A percentile compares a stretch with the other conserved stretches of the same genome.
Evolutionary conservation across 495 filamentous ascomycete genomes (phyloP).

Genomic region (Xylaria bambusicola): DNA sequence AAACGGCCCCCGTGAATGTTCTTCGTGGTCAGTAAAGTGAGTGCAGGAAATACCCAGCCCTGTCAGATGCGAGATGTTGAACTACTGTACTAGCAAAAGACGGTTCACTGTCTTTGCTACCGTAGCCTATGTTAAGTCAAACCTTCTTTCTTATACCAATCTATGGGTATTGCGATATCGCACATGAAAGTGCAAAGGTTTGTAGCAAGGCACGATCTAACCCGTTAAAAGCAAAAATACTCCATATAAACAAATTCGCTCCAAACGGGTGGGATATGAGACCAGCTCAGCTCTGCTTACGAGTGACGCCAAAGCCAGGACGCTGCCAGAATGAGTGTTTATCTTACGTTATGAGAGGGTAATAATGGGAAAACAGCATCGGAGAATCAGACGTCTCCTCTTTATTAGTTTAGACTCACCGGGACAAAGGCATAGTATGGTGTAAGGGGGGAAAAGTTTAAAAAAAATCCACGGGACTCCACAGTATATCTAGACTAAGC

Average conservation of each 20-base stretch:
- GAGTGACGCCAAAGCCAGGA: not conserved
- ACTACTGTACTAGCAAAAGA: no score
- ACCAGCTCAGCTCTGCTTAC: slow-evolving; percentile 8
- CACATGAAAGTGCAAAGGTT: slow-evolving; percentile 6
- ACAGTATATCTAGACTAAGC: not conserved
- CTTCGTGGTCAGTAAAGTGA: not conserved
- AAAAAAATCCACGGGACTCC: slow-evolving; percentile 5
- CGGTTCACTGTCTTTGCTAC: no score
- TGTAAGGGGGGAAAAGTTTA: not conserved
- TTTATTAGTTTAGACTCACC: slow-evolving; percentile 1
- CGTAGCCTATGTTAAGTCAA: not conserved
- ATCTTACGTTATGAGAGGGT: slow-evolving; percentile 25
- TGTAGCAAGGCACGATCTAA: not conserved
- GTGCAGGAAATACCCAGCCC: not conserved
- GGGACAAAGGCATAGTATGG: no score
- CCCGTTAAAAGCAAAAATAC: not conserved
- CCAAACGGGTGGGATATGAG: not conserved
- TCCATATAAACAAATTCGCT: not conserved
- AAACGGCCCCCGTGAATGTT: not conserved
- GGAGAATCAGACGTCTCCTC: slow-evolving; percentile 1
- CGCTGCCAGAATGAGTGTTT: not conserved
- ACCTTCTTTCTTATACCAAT: not conserved
- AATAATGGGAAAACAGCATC: slow-evolving; percentile 4
- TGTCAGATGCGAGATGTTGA: not conserved
- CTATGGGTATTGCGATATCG: slow-evolving; percentile 4